A percentile compares a stretch with the other conserved stretches of the same genome.
These are phyloP conservation scores for Ettlia oleoabundans DNA, from an alignment of 139 green algal species.

Conservation along the genomic window DNA sequence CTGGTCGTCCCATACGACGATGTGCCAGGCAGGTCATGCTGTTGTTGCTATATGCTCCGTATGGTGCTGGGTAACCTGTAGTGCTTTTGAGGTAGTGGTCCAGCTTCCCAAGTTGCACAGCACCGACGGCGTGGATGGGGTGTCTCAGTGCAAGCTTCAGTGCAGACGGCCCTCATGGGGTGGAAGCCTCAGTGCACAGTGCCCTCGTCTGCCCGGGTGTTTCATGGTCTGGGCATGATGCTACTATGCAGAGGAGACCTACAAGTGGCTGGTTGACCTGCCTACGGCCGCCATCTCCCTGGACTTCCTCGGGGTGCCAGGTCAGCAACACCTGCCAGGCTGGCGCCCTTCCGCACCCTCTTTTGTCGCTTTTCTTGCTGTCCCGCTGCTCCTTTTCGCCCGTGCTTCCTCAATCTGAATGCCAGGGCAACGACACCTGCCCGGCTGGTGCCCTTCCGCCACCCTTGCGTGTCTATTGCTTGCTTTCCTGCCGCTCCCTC, in stretches of 20 bases:
- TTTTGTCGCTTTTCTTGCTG: background rate
- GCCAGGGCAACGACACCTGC: too few species aligned
- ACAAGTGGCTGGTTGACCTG: conserved; percentile 75
- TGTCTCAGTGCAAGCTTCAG: too few species aligned
- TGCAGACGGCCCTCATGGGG: too few species aligned
- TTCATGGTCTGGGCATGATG: background rate
- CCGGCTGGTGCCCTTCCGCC: too few species aligned
- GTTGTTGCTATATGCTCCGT: too few species aligned
- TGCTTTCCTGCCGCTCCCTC: too few species aligned
- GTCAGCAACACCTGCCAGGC: background rate
- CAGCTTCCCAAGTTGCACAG: too few species aligned
- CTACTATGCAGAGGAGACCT: conserved; percentile 50
- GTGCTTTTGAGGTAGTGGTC: too few species aligned
- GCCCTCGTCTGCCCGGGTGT: background rate
- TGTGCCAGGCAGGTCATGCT: conserved; percentile 51
- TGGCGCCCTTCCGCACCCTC: background rate
- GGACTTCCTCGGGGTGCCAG: conserved; percentile 71
- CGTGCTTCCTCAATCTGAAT: background rate
- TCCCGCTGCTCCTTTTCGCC: background rate
- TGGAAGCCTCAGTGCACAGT: background rate
- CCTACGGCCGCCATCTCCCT: conserved; percentile 74
- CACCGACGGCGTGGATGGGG: too few species aligned
- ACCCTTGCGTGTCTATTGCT: too few species aligned
- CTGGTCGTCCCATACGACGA: conserved; percentile 82
- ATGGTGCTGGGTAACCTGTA: too few species aligned